Conservation (phyloP, 1,284 basidiomycete genomes). For the Austroboletus niveus region DNA sequence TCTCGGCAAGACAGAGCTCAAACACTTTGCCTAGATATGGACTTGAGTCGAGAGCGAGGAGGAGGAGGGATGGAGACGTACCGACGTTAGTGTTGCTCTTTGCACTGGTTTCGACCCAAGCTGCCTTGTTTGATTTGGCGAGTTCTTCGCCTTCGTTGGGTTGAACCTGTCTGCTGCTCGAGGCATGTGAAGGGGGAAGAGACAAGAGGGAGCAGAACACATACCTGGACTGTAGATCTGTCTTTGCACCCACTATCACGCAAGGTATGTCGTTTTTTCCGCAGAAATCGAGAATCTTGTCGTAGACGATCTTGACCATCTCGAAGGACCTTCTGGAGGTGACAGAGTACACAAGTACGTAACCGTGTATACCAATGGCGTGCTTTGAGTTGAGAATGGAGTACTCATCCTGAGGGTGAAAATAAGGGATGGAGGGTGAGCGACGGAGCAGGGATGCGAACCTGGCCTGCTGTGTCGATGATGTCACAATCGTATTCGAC, state of each 20-base stretch:
- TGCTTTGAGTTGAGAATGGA: conserved; percentile 82
- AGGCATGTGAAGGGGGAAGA: conserved; percentile 28
- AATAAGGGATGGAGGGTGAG: background rate
- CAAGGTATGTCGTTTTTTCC: conserved; percentile 90
- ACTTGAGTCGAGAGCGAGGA: conserved; percentile 6
- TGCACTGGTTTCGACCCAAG: conserved; percentile 88
- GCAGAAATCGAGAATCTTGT: conserved; percentile 96
- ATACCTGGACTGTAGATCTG: conserved; percentile 77
- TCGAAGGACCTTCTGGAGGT: conserved; percentile 91
- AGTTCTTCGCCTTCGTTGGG: conserved; percentile 73
- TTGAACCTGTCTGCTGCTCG: conserved; percentile 69
- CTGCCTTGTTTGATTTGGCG: conserved; percentile 71
- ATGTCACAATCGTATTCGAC: conserved; percentile 94
- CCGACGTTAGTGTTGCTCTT: conserved; percentile 89
- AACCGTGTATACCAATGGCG: conserved; percentile 82
- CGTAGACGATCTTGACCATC: conserved; percentile 93
- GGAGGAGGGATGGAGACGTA: conserved; percentile 39
- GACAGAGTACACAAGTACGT: conserved; percentile 93
- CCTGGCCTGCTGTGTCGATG: conserved; percentile 98
- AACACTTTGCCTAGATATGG: conserved; percentile 73
- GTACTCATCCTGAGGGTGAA: conserved; percentile 66
- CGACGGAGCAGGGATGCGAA: conserved; percentile 9
- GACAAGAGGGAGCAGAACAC: conserved; percentile 19
- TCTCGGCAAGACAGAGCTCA: conserved; percentile 83
- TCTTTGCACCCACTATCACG: conserved; percentile 96